Evolutionary conservation across 441 rosid genomes (phyloP).

Genomic region (Pelargonium citronellum): DNA sequence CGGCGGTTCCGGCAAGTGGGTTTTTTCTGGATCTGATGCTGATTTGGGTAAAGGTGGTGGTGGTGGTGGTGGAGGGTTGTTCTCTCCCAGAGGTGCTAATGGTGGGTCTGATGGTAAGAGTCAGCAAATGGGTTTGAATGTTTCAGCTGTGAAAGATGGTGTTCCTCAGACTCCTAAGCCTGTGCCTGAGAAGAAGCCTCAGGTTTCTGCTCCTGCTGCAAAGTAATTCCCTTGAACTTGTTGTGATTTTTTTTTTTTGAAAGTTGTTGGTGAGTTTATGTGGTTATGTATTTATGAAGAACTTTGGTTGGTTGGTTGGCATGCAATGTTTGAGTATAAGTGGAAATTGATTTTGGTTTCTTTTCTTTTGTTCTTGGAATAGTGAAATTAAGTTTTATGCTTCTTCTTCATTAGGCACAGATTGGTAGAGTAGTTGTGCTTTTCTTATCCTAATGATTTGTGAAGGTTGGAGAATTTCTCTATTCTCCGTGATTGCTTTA

Average conservation of each 20-base stretch:
- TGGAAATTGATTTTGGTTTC: not conserved
- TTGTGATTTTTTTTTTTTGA: not conserved
- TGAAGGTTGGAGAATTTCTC: not conserved
- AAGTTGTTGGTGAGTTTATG: not conserved
- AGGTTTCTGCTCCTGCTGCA: constrained; percentile 41
- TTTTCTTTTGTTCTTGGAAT: not conserved
- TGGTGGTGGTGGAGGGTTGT: not conserved
- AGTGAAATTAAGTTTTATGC: not conserved
- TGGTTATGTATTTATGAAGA: not conserved
- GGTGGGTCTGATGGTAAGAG: not conserved
- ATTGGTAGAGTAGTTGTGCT: not conserved
- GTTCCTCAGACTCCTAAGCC: constrained; percentile 35
- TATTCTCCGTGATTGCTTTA: too few species aligned
- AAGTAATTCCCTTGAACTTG: constrained; percentile 29
- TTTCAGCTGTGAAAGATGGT: constrained; percentile 30
- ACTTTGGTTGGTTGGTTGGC: not conserved
- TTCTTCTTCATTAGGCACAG: not conserved
- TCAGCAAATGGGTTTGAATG: not conserved
- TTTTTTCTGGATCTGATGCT: constrained; percentile 34
- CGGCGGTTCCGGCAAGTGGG: constrained; percentile 47
- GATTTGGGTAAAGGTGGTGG: constrained; percentile 14
- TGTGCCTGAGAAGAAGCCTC: constrained; percentile 40
- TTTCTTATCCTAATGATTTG: not conserved
- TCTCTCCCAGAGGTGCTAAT: too few species aligned
- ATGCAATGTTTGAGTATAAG: not conserved